Percentiles rank a stretch among this genome's conserved stretches.
phyloP scores from a whole-genome alignment of 1,284 basidiomycete genomes.

The Calocybe gambosa region DNA sequence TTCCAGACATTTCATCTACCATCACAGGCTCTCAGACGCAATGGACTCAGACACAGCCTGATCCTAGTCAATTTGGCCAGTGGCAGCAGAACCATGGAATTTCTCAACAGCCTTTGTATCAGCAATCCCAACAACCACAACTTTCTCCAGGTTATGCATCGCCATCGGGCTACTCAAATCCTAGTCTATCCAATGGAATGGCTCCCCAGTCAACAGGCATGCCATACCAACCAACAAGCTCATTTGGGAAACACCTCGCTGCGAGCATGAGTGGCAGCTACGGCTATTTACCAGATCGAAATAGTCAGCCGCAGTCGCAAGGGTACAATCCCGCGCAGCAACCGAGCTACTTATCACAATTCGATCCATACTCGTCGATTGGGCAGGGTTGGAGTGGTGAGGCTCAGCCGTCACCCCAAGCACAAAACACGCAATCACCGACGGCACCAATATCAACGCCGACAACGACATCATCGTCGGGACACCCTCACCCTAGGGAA shows the following conservation, averaged over 20 bases:
- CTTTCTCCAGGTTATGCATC: constrained; percentile 19
- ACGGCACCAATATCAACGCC: constrained; percentile 12
- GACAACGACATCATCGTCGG: constrained; percentile 26
- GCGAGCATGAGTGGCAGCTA: constrained; percentile 38
- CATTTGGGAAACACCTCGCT: constrained; percentile 33
- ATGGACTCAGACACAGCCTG: constrained; percentile 23
- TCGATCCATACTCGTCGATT: constrained; percentile 47
- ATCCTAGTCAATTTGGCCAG: constrained; percentile 19
- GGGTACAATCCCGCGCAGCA: constrained; percentile 32
- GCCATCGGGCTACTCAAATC: constrained; percentile 15
- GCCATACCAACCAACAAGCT: constrained; percentile 33
- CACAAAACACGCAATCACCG: constrained; percentile 16
- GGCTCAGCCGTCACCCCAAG: constrained; percentile 19
- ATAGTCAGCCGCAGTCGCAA: constrained; percentile 18
- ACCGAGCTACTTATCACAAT: constrained; percentile 41
- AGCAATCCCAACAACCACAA: constrained; percentile 25
- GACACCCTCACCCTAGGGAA: constrained; percentile 48
- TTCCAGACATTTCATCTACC: constrained; percentile 41
- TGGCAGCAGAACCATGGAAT: constrained; percentile 14
- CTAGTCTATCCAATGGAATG: constrained; percentile 9
- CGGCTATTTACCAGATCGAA: constrained; percentile 33
- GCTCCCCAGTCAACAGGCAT: constrained; percentile 16
- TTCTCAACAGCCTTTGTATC: constrained; percentile 27
- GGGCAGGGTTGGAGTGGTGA: constrained; percentile 32
- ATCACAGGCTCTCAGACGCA: constrained; percentile 24